phyloP scores from a whole-genome alignment of 495 filamentous ascomycete genomes.

The Penicillium taxi region DNA sequence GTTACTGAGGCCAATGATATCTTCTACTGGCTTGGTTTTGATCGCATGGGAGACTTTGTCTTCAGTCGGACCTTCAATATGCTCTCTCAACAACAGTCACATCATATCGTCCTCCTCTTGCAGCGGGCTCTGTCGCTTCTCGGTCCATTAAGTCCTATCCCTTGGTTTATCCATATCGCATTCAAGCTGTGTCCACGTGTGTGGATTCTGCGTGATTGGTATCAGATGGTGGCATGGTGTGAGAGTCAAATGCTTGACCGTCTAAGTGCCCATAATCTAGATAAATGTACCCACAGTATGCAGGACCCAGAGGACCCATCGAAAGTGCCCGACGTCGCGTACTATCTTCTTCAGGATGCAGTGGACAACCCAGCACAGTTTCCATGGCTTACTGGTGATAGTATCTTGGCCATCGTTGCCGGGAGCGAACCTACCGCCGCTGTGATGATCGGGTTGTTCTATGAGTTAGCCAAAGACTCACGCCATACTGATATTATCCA shows the following conservation, averaged over 20 bases:
- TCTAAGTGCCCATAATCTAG: too few relatives aligned
- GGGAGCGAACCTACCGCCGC: conserved; percentile 15
- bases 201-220: conserved; percentile 10
- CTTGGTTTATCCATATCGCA: conserved; percentile 29
- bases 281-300: too few relatives aligned
- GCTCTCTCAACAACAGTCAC: conserved; percentile 21
- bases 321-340: conserved; percentile 13
- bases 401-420: conserved; percentile 14
- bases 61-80: conserved; percentile 35
- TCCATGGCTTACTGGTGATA: conserved; percentile 12
- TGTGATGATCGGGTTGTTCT: conserved; percentile 11
- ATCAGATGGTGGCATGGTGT: conserved; percentile 15
- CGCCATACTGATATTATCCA: conserved; percentile 6
- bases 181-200: conserved; percentile 13
- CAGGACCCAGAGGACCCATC: too few relatives aligned
- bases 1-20: conserved; percentile 6
- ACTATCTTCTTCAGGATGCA: conserved; percentile 21
- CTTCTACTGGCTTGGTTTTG: conserved; percentile 16
- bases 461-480: conserved; percentile 8
- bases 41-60: conserved; percentile 28
- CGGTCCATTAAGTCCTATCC: conserved; percentile 21
- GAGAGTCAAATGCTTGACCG: too few relatives aligned
- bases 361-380: neutral
- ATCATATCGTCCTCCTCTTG: conserved; percentile 8
- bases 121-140: conserved; percentile 14